phyloP scores from a whole-genome alignment of 2,329 filamentous ascomycete genomes.

The Aspergillus sergii region DNA sequence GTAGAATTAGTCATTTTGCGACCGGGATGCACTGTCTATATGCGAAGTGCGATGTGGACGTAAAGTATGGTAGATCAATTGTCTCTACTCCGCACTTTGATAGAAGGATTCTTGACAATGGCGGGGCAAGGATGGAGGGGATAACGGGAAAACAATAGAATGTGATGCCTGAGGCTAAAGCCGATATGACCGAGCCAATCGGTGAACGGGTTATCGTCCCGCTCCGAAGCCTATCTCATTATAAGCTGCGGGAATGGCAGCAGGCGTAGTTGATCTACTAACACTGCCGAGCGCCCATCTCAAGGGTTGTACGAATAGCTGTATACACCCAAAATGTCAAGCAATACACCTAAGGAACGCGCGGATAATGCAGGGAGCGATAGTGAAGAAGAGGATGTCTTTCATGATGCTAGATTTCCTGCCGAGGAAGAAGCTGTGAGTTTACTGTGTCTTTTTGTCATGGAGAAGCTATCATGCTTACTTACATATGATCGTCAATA shows the following conservation, averaged over 20 bases:
- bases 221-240: not conserved
- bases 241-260: not conserved
- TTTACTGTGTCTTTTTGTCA: slow-evolving; percentile 9
- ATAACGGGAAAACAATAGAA: too few relatives aligned
- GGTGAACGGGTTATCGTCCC: slow-evolving; percentile 1
- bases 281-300: not conserved
- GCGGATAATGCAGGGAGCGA: slow-evolving; percentile 24
- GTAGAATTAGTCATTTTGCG: slow-evolving; percentile 10
- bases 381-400: slow-evolving; percentile 42
- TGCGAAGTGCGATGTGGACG: not conserved
- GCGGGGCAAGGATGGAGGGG: not conserved
- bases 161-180: slow-evolving; percentile 2
- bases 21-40: slow-evolving; percentile 2
- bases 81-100: not conserved
- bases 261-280: not conserved
- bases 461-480: slow-evolving; percentile 10
- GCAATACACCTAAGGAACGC: not conserved
- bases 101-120: not conserved
- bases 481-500: slow-evolving; percentile 36
- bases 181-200: not conserved
- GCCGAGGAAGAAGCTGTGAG: slow-evolving; percentile 52
- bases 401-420: slow-evolving; percentile 48
- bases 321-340: slow-evolving; percentile 28
- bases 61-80: not conserved
- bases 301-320: not conserved